Percentiles rank a stretch among this genome's conserved stretches.
These are phyloP conservation scores for Candida ulmi DNA, from an alignment of 805 yeast genomes.

Conservation along the genomic window DNA sequence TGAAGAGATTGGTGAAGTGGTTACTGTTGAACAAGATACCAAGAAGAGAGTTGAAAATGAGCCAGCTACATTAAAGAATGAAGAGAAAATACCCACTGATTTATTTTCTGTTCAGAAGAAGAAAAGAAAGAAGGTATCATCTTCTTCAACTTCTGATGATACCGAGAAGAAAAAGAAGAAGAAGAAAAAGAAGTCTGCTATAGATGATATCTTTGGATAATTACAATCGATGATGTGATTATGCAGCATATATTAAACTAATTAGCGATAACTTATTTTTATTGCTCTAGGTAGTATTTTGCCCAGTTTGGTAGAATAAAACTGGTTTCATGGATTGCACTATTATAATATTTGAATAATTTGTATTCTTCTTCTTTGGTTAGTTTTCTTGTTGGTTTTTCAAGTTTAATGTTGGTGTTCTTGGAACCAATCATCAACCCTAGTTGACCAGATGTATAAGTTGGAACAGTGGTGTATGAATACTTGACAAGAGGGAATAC, in stretches of 20 bases:
- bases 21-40: conserved; percentile 2
- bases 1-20: conserved; percentile 30
- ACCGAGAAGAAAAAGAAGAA: conserved; percentile 29
- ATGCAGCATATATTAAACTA: too few relatives aligned
- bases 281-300: conserved; percentile 24
- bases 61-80: too few relatives aligned
- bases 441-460: conserved; percentile 84
- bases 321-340: conserved; percentile 61
- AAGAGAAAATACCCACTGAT: neutral
- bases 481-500: conserved; percentile 62
- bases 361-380: conserved; percentile 39
- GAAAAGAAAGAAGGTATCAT: conserved; percentile 9
- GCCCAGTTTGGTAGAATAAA: conserved; percentile 85
- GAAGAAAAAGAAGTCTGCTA: conserved; percentile 47
- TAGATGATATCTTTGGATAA: conserved; percentile 74
- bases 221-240: too few relatives aligned
- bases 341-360: conserved; percentile 59
- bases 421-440: conserved; percentile 73
- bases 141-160: neutral
- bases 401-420: conserved; percentile 39
- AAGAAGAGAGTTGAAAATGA: neutral
- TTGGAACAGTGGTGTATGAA: conserved; percentile 79
- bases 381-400: conserved; percentile 45
- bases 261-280: too few relatives aligned
- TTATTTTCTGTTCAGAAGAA: conserved; percentile 3